Base-by-base conservation (phyloP, 2,329 filamentous ascomycete species). In the Zarea fungicola region DNA sequence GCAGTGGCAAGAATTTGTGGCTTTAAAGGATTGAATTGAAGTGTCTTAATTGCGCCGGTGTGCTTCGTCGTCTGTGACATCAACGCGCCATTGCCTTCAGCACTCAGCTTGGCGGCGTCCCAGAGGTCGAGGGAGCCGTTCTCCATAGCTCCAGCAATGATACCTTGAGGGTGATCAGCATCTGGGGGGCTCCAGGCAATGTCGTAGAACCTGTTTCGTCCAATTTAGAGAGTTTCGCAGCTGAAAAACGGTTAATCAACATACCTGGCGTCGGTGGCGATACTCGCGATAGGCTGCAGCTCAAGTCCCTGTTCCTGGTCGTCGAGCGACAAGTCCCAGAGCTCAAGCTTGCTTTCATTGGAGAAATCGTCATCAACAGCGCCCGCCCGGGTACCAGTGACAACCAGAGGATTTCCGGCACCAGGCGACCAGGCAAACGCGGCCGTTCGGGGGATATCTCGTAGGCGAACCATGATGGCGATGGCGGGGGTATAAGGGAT, bases 281-380 rank as follows among this genome's bases (percentile, higher is more conserved):
- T 83, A 69, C 84, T 92, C 54, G 83, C 87, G 62, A 90, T 74
- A 53, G 93, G 90, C 67, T 91, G 85, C 49, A 96, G 82, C 73
- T 97, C 93, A 47, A 89, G 76, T 48, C 83, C 84, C 62, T 87
- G 83, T 53, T 86, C 78, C 54, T 81, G 71, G 67, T 83, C 83
- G 67, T 95, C 89, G 57, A 97, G 77, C 63, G 82, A 84, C 57
- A 99, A 76, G 70, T 97, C 89, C 93, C 93, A 99, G 53, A 99
- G 77, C 74, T 99, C 93, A 50, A 99, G 75, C 72, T 92, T 92
- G 55, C 90, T 96, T 67, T 97, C 91, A 68, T 93, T 93, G 23
- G 93, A 97, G 71, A 99, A 99, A 69, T 97, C 91, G 60, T 89
- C 91, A 70, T 95, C 90, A 35, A 99, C 90, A 60, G 93, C 93